Conservation (phyloP, 441 rosid genomes). For the Aleurites moluccanus region DNA sequence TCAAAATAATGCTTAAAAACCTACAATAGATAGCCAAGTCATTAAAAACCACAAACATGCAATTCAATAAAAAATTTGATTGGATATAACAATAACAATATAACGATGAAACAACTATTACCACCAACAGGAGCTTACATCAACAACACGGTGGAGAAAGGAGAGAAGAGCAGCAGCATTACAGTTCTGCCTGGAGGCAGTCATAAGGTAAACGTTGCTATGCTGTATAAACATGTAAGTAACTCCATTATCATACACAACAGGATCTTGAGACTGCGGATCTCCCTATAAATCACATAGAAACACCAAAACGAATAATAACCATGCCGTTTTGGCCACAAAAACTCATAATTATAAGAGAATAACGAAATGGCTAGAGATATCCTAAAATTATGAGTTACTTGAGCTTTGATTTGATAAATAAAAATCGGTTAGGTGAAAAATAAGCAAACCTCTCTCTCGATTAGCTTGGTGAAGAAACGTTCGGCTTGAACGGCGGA, state of each 20-base stretch:
- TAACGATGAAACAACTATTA: neutral
- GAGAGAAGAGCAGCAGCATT: constrained; percentile 91
- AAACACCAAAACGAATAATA: constrained; percentile 6
- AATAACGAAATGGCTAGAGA: neutral
- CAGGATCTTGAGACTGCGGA: constrained; percentile 92
- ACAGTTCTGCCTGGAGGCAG: constrained; percentile 84
- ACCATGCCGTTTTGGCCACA: neutral
- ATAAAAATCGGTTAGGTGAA: neutral
- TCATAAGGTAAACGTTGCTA: constrained; percentile 83
- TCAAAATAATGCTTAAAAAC: constrained; percentile 98
- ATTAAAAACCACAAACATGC: neutral
- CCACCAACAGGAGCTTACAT: constrained; percentile 50
- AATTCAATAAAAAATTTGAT: neutral
- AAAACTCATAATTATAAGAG: neutral
- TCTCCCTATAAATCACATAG: constrained; percentile 57
- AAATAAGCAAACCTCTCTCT: constrained; percentile 59
- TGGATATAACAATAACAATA: neutral
- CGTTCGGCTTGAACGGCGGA: constrained; percentile 89
- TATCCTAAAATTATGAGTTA: neutral
- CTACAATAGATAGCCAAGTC: constrained; percentile 34
- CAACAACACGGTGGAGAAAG: constrained; percentile 87
- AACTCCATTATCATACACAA: constrained; percentile 87
- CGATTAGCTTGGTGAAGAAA: constrained; percentile 95
- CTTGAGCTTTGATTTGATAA: neutral
- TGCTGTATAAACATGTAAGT: constrained; percentile 91